Percentiles rank a stretch among this genome's conserved stretches.
Evolutionary conservation across 441 rosid species (phyloP).

Genomic region (Sinapis alba): DNA sequence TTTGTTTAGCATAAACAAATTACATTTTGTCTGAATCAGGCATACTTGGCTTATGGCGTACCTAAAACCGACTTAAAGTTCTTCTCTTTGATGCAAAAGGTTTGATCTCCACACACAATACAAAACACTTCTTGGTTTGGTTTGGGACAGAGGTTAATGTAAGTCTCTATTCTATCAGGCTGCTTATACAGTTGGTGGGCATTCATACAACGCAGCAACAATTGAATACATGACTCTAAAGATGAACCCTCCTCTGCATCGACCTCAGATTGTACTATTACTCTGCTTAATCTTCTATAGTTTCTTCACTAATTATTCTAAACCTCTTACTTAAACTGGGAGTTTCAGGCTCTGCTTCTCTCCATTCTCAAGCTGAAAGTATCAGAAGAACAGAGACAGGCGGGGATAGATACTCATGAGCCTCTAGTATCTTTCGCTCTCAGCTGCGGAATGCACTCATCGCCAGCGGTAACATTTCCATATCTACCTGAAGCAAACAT

Average conservation of each 20-base stretch:
- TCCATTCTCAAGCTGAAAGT: constrained; percentile 33
- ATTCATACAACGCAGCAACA: constrained; percentile 78
- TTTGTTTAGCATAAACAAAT: neutral
- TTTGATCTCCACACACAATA: constrained; percentile 32
- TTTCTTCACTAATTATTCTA: constrained; percentile 19
- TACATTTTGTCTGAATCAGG: constrained; percentile 45
- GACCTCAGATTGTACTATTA: constrained; percentile 74
- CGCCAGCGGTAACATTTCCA: constrained; percentile 69
- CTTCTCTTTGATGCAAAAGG: constrained; percentile 96
- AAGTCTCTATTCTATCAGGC: constrained; percentile 54
- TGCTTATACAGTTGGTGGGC: constrained; percentile 90
- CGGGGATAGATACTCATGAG: constrained; percentile 56
- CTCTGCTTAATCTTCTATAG: neutral
- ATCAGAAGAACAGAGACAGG: constrained; percentile 52
- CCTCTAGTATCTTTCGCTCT: constrained; percentile 81
- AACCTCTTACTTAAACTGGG: constrained; percentile 20
- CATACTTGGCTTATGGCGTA: constrained; percentile 91
- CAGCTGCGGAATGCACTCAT: constrained; percentile 88
- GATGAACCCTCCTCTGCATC: constrained; percentile 86
- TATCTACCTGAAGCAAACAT: neutral
- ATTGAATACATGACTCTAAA: constrained; percentile 73
- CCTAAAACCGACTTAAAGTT: constrained; percentile 85
- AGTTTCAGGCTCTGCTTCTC: constrained; percentile 77
- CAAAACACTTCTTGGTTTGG: constrained; percentile 2
- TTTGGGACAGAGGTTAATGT: constrained; percentile 20